Base-by-base conservation (phyloP, 2,329 filamentous ascomycete genomes). In the Onygenales sp. region DNA sequence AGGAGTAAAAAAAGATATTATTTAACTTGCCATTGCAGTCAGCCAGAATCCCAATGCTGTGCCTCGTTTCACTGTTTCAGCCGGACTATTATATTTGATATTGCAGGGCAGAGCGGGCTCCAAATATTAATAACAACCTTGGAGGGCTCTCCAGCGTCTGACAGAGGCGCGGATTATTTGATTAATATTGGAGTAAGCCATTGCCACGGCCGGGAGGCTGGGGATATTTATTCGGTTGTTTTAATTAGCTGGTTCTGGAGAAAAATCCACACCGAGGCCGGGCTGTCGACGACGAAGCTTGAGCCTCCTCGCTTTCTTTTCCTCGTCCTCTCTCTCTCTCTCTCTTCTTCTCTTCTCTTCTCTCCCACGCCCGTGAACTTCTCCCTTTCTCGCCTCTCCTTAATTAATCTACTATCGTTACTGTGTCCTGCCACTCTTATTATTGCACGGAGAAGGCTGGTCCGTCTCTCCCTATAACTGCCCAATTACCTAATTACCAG, bases 391-490 rank as follows among this genome's bases (percentile, higher is more conserved):
- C 36, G 17, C 14, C 46, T 39, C 36, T 40, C 46, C 46, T 49
- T 49, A 49, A 49, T 49, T 49, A 49, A 48, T 40, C 32, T 48
- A 33, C 31, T 14, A 4, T n/a, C 34, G 10, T 14, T 33, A 27
- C 21, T 27, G 21, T 27, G n/a, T 48, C 32, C 45, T 34, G 14
- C 8, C 27, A 33, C 43, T 2, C 13, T 14, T n/a, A 31, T 34
- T 21, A 48, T 8, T 40, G 46, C 36, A 6, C 36, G 17, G 49
- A 51, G 49, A 51, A 43, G 49, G 49, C 49, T 51, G 49, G 49
- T 43, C 49, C 49, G 49, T 51, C 49, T 51, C 49, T 51, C 17
- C 49, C 27, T 14, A 51, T 36, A 33, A 32, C 37, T 17, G 9
- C 21, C 42, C 27, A 49, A 17, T 27, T 17, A 39, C 31, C 47